phyloP scores from a whole-genome alignment of 345 rosid genomes.

The Citrus reticulata region DNA sequence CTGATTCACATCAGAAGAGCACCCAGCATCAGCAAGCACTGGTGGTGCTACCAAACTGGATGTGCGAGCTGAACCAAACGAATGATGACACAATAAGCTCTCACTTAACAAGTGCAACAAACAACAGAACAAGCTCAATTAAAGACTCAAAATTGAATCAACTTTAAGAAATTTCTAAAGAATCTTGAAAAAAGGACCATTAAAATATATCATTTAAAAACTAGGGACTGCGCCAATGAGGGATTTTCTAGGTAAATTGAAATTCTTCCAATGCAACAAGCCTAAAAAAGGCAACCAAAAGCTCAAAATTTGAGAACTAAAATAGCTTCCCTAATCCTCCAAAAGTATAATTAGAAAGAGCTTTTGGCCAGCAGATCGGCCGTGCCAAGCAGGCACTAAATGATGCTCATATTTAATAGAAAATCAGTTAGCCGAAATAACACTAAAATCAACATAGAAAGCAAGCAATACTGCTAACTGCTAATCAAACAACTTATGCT shows the following conservation, averaged over 20 bases:
- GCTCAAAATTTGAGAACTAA: background rate
- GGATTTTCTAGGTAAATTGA: background rate
- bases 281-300: background rate
- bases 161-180: background rate
- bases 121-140: background rate
- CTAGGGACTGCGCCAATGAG: background rate
- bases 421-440: background rate
- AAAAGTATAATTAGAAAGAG: no score
- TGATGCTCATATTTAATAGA: background rate
- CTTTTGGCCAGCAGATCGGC: no score
- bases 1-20: conserved; percentile 37
- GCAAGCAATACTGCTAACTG: background rate
- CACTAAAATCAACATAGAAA: background rate
- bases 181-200: background rate
- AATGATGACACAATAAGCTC: conserved; percentile 15
- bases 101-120: conserved; percentile 10
- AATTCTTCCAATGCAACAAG: background rate
- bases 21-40: conserved; percentile 28
- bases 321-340: background rate
- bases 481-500: background rate
- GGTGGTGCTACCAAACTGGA: conserved; percentile 31
- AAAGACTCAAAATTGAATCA: background rate
- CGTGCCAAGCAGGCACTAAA: no score
- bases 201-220: background rate
- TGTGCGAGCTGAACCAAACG: conserved; percentile 32